Evolutionary conservation across 2,329 filamentous ascomycete species (phyloP), one percentile per base, ranked within the genome.

Genomic region (Trichoderma sp.): DNA sequence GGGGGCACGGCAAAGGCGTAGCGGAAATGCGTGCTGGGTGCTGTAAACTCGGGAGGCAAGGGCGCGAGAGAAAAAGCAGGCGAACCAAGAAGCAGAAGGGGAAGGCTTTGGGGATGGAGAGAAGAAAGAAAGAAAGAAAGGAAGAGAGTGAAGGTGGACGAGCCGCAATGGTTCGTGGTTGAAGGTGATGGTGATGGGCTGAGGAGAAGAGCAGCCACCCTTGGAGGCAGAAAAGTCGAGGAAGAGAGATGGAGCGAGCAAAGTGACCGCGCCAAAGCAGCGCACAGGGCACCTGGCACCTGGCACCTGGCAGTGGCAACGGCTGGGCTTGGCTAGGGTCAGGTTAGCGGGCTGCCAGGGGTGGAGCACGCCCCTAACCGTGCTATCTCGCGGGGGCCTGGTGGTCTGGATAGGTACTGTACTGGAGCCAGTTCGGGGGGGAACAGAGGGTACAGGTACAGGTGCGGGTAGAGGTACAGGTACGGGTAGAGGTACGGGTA

Each of bases 41-140:
- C n/a, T 60, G 64, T 45, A 66, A 68, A 64, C 34, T 54, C 37
- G 48, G 71, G 72, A 72, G 70, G 69, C 67, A 68, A 69, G 66
- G 69, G 69, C 67, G 73, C 68, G 73, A 69, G 68, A 71, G 68
- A 67, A 64, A 71, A 74, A 63, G 69, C 59, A 69, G 69, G 71
- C 72, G 73, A 73, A 70, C 74, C 73, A 74, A 73, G 73, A 76
- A 74, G 74, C 74, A 74, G 70, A 69, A 66, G 61, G 72, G 68
- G 69, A 71, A 68, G 68, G 68, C 52, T 56, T 65, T 65, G 68
- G 67, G 58, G 70, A 72, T 67, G 70, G 68, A 71, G 68, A 71
- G 72, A 72, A 72, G 71, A 73, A 73, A 70, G 72, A 73, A 71
- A 73, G 68, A 71, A 75, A 72, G 71, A 72, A 69, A 71, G 68